Evolutionary conservation across 495 filamentous ascomycete genomes (phyloP).

Genomic region (Podospora pseudoanserina): DNA sequence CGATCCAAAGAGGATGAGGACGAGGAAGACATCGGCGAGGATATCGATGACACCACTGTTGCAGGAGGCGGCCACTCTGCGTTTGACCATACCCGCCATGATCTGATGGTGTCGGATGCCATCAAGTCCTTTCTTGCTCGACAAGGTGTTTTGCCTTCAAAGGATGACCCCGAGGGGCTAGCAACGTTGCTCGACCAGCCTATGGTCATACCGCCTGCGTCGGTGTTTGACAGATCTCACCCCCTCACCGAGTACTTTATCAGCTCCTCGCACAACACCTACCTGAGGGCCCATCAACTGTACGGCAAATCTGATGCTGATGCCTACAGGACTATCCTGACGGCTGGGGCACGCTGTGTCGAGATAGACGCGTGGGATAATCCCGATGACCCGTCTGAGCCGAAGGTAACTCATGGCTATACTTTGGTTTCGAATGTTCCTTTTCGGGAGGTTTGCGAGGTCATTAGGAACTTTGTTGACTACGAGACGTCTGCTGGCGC

Average conservation of each 20-base stretch:
- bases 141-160: slow-evolving; percentile 33
- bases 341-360: slow-evolving; percentile 51
- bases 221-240: slow-evolving; percentile 42
- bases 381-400: slow-evolving; percentile 44
- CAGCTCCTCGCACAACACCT: slow-evolving; percentile 79
- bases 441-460: slow-evolving; percentile 52
- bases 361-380: slow-evolving; percentile 59
- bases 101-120: slow-evolving; percentile 46
- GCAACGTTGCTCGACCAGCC: slow-evolving; percentile 40
- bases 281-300: slow-evolving; percentile 53
- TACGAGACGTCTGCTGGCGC: slow-evolving; percentile 40
- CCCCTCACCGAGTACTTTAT: slow-evolving; percentile 55
- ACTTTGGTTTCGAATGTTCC: slow-evolving; percentile 53
- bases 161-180: slow-evolving; percentile 33
- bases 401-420: slow-evolving; percentile 55
- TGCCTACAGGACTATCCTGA: slow-evolving; percentile 48
- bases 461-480: slow-evolving; percentile 48
- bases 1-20: slow-evolving; percentile 25
- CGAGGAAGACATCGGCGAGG: slow-evolving; percentile 50
- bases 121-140: slow-evolving; percentile 43
- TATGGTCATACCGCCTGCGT: slow-evolving; percentile 42
- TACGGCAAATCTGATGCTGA: slow-evolving; percentile 43
- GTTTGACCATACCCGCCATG: slow-evolving; percentile 36
- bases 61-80: slow-evolving; percentile 49
- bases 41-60: slow-evolving; percentile 41